Evolutionary conservation across 2,329 filamentous ascomycete species (phyloP), one percentile per base, ranked within the genome.

Genomic region (Coniochaeta prunicola): DNA sequence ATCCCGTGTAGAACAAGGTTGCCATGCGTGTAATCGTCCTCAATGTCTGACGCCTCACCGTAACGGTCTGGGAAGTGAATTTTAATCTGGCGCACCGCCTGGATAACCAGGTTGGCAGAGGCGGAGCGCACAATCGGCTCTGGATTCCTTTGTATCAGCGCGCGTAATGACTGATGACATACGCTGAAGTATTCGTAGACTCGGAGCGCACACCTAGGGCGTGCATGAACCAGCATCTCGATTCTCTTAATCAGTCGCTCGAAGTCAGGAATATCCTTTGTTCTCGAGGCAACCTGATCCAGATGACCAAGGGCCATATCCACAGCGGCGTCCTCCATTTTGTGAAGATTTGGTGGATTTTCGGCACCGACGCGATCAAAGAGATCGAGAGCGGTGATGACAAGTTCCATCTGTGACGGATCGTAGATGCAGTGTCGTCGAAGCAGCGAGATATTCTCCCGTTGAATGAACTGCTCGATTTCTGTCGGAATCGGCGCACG

Each of bases 351-450:
- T 1, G 79, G 80, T 66, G 82, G 85, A n/a, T 72, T 70, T 0
- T 75, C 74, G 9, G 71, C 68, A 56, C 77, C 79, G 34, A 83
- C 66, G 21, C 75, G 72, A 54, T 78, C 82, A 56, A 86, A 74
- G 40, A 82, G 80, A 8, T 76, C 72, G 31, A 94, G 79, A 38
- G 91, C 76, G 58, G 79, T 78, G 36, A 80, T 77, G 17, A 92
- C 80, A 64, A 96, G 91, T 1, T 75, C 73, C 1, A 85, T 78
- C 66, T 96, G 90, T 33, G 80, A 79, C 1, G 84, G 82, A 66
- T 96, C 92, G 66, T 89, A 90, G 26, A 96, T 78, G 69, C 89
- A 92, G 67, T 96, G 92, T 19, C 88, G 85, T 57, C 88, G 84
- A 53, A 96, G 79, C 26, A 91, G 81, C 1, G 83, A 64, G 61